Percentiles rank a stretch among this genome's conserved stretches.
These are phyloP conservation scores for Microcyclosporella mali DNA, from an alignment of 2,329 filamentous ascomycete genomes.

Conservation along the genomic window DNA sequence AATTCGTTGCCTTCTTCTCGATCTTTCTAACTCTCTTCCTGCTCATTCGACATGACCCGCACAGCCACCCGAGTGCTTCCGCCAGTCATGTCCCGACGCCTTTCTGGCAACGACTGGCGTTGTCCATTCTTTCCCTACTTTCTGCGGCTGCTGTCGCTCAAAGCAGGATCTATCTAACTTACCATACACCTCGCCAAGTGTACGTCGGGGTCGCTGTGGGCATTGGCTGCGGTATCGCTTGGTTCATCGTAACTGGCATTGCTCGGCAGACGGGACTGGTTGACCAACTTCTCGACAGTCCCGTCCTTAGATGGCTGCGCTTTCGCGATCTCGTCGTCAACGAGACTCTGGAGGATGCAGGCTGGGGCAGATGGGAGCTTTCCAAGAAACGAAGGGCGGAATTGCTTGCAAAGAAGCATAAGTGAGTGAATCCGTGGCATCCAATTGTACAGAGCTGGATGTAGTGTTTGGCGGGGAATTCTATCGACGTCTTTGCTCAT, in stretches of 20 bases:
- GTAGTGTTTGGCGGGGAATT: too few relatives aligned
- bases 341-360: slow-evolving; percentile 83
- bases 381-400: slow-evolving; percentile 34
- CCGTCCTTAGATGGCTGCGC: slow-evolving; percentile 59
- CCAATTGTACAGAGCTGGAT: too few relatives aligned
- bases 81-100: slow-evolving; percentile 52
- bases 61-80: slow-evolving; percentile 36
- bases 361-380: slow-evolving; percentile 86
- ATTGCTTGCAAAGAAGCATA: slow-evolving; percentile 13
- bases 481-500: too few relatives aligned
- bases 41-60: slow-evolving; percentile 66
- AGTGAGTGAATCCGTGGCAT: slow-evolving; percentile 2
- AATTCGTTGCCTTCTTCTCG: slow-evolving; percentile 90
- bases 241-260: slow-evolving; percentile 69
- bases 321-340: slow-evolving; percentile 77
- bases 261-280: slow-evolving; percentile 64
- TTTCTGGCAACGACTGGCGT: slow-evolving; percentile 52
- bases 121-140: slow-evolving; percentile 40
- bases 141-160: slow-evolving; percentile 55
- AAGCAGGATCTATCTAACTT: slow-evolving; percentile 84
- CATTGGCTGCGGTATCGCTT: slow-evolving; percentile 61
- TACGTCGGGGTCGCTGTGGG: slow-evolving; percentile 71
- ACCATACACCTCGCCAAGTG: slow-evolving; percentile 86
- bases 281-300: slow-evolving; percentile 63
- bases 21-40: slow-evolving; percentile 79